Conservation (phyloP, 345 rosid genomes). For the Clarkia xantiana region DNA sequence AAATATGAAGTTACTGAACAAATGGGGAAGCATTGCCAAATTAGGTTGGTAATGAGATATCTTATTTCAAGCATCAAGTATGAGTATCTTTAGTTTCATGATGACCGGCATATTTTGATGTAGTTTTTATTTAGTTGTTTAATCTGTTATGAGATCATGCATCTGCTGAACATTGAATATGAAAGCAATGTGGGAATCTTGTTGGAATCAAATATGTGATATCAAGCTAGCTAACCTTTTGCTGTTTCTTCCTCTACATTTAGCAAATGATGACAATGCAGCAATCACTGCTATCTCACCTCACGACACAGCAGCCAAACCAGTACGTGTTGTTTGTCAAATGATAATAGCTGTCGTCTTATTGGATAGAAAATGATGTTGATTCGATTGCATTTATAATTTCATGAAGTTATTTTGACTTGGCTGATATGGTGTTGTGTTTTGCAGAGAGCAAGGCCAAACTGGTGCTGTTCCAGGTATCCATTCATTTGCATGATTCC, state of each 20-base stretch:
- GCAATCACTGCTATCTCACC: constrained; percentile 37
- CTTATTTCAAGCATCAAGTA: too few species aligned
- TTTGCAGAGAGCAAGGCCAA: constrained; percentile 44
- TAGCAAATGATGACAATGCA: constrained; percentile 54
- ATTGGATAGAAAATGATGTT: background rate
- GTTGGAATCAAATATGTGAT: background rate
- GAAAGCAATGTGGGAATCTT: too few species aligned
- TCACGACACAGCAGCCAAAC: constrained; percentile 34
- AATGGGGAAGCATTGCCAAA: too few species aligned
- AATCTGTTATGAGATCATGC: too few species aligned
- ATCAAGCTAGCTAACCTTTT: constrained; percentile 1
- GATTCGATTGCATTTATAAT: too few species aligned
- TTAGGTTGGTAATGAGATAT: too few species aligned
- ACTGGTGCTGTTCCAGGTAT: constrained; percentile 42
- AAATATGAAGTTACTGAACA: too few species aligned
- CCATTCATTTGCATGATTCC: background rate
- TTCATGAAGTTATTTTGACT: background rate
- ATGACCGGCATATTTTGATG: too few species aligned
- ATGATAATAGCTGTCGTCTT: background rate
- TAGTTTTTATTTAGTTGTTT: too few species aligned
- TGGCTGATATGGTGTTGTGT: too few species aligned
- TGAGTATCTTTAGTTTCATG: too few species aligned
- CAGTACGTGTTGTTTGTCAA: constrained; percentile 24
- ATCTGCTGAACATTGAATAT: too few species aligned
- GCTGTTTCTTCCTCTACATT: constrained; percentile 5